These are phyloP conservation scores for Penicillium pulvis DNA, from an alignment of 495 filamentous ascomycete genomes.

Conservation along the genomic window DNA sequence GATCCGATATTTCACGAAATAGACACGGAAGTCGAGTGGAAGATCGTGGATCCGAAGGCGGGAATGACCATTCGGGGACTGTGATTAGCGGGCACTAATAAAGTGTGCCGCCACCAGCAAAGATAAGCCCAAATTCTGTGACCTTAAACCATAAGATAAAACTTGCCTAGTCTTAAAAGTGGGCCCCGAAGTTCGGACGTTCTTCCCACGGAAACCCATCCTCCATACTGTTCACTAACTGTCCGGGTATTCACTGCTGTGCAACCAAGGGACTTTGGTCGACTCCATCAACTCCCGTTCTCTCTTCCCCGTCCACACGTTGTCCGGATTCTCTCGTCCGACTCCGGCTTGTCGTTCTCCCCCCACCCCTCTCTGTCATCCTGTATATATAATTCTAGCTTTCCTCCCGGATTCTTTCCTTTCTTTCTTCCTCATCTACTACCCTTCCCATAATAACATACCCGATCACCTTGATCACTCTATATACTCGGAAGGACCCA, in stretches of 20 bases:
- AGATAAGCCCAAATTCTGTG: conserved; percentile 45
- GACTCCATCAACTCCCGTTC: conserved; percentile 12
- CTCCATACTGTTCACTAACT: conserved; percentile 1
- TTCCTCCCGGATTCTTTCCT: conserved; percentile 9
- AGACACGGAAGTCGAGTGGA: conserved; percentile 10
- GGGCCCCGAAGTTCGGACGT: conserved; percentile 44
- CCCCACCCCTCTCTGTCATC: neutral
- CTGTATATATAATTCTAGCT: conserved; percentile 22
- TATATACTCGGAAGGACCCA: conserved; percentile 5
- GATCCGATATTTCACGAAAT: conserved; percentile 25
- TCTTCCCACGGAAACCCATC: conserved; percentile 22
- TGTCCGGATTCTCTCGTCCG: conserved; percentile 32
- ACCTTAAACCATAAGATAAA: conserved; percentile 46
- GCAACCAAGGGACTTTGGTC: conserved; percentile 2
- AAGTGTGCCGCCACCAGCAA: conserved; percentile 23
- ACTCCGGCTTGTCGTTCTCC: conserved; percentile 33
- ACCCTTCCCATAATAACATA: conserved; percentile 16
- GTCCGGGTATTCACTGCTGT: conserved; percentile 3
- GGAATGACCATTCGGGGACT: neutral
- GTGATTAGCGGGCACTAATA: conserved; percentile 7
- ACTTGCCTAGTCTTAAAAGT: conserved; percentile 5
- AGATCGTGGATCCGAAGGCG: conserved; percentile 7
- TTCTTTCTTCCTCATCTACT: conserved; percentile 18
- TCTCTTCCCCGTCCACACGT: conserved; percentile 16
- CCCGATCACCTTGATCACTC: conserved; percentile 12